Conservation (phyloP, 2,329 filamentous ascomycete genomes). For the Diplodia intermedia region DNA sequence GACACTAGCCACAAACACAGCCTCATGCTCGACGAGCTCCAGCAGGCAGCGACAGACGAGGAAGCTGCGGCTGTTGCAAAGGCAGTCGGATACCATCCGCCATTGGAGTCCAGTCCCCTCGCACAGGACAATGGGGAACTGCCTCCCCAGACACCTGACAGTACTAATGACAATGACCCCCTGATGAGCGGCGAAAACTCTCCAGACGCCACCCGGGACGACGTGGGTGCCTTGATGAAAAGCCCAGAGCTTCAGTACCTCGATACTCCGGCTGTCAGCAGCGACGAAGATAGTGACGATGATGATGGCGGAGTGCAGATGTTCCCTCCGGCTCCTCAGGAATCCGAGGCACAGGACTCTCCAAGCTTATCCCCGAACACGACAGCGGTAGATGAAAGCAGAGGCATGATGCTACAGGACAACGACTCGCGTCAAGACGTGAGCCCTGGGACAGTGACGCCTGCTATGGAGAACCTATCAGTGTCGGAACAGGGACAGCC, state of each 20-base stretch:
- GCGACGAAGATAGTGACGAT: conserved; percentile 45
- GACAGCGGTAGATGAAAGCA: background rate
- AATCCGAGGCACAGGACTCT: conserved; percentile 2
- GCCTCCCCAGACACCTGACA: conserved; percentile 34
- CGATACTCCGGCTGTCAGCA: conserved; percentile 50
- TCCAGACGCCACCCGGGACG: conserved; percentile 42
- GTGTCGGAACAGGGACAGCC: background rate
- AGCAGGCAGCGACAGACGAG: conserved; percentile 48
- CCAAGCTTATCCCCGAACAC: conserved; percentile 11
- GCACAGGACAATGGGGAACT: conserved; percentile 38
- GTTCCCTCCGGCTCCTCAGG: conserved; percentile 9
- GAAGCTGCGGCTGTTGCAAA: conserved; percentile 59
- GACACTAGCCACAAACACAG: conserved; percentile 58
- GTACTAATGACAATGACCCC: background rate
- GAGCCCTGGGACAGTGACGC: conserved; percentile 13
- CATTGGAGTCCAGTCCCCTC: conserved; percentile 42
- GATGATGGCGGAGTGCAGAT: conserved; percentile 41
- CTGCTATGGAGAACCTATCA: conserved; percentile 7
- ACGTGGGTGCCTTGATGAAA: conserved; percentile 49
- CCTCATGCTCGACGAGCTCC: conserved; percentile 47
- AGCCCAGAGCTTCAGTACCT: conserved; percentile 49
- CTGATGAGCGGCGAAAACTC: conserved; percentile 35
- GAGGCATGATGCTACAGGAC: conserved; percentile 1
- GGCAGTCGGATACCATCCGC: conserved; percentile 54
- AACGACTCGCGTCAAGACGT: background rate